Base-by-base conservation (phyloP, 495 filamentous ascomycete genomes). In the Podospora tetraspora region DNA sequence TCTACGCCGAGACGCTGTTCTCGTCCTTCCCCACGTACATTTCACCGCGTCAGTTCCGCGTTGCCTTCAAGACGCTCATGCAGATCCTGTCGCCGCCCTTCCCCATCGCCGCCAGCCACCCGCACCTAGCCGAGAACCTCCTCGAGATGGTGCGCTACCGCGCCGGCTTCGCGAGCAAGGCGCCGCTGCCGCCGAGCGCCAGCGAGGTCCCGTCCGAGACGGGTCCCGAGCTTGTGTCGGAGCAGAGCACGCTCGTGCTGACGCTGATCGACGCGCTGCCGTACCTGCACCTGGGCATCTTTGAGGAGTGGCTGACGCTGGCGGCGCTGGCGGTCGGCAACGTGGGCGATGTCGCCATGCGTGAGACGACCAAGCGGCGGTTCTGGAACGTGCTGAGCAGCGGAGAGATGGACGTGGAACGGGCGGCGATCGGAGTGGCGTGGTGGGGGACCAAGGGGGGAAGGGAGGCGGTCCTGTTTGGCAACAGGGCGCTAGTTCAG, bases 371-470 rank as follows among this genome's bases (percentile, higher is more conserved):
- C 63, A 87, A 88, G 70, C 84, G 87, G 70, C 83, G 93, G 61
- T 92, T 97, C 76, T 97, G 94, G 93, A 88, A 97, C 62, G 84
- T 92, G 1, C 69, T 98, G 57, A 89, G 88, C 25, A 86, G 84
- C 68, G 93, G 94, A 9, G 94, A 97, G 79, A 94, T 97, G 89
- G 94, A 97, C 80, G 87, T 96, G 61, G 91, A 96, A 72, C 83
- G 92, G 27, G 88, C 91, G 11, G 88, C 90, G 61, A 82, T 91
- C 59, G 94, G 89, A 67, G 90, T 96, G 29, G 86, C 87, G 13
- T 99, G 95, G 95, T 99, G 95, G 95, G 80, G 81, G 9, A 82
- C 77, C 5, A 73, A 75, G 58, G 82, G 82, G 0, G 82, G 82
- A 2, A 69, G 78, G 32, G 75, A 81, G 66, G 75, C 79, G 34